A percentile compares a stretch with the other conserved stretches of the same genome.
Conservation (phyloP, 331 rosid genomes). For the Malus hybrid region DNA sequence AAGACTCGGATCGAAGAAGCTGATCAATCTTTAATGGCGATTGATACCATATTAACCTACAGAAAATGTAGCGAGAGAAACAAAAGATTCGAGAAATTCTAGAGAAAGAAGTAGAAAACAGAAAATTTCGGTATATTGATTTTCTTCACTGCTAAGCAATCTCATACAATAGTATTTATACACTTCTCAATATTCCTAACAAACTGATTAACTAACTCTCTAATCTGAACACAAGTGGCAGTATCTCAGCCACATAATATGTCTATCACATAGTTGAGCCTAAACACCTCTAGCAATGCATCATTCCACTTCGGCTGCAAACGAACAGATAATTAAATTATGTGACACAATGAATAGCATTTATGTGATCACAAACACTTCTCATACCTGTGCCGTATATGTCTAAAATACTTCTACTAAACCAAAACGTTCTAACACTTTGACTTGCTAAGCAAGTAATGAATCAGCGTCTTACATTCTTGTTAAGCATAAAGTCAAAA, state of each 20-base stretch:
- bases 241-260: too few species aligned
- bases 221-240: too few species aligned
- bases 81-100: too few species aligned
- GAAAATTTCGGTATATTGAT: too few species aligned
- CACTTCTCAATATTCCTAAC: too few species aligned
- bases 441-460: background rate
- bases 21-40: too few species aligned
- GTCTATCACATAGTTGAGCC: conserved; percentile 34
- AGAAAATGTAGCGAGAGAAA: too few species aligned
- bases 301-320: conserved; percentile 77
- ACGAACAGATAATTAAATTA: background rate
- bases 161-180: too few species aligned
- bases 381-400: background rate
- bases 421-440: background rate
- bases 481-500: background rate
- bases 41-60: background rate
- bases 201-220: too few species aligned
- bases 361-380: background rate
- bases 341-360: background rate
- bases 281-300: conserved; percentile 68
- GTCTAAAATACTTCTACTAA: background rate
- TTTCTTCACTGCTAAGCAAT: too few species aligned
- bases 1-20: too few species aligned
- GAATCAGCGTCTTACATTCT: background rate
- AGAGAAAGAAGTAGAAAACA: too few species aligned